Base-by-base conservation (phyloP, 345 rosid genomes). In the Litchi chinensis region DNA sequence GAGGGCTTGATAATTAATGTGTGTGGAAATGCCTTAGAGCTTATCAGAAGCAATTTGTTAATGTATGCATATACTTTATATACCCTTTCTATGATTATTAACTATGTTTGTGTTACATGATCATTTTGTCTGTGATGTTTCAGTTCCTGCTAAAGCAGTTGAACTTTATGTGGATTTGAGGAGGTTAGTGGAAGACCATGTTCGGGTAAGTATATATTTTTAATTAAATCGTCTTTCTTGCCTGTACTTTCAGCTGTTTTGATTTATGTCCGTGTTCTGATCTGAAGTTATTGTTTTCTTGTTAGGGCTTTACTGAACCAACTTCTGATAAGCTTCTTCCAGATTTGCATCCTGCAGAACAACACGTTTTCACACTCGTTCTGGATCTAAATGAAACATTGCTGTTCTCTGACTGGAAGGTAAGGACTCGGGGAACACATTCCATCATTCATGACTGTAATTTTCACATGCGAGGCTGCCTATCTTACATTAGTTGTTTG, bases 271-370 rank as follows among this genome's bases (percentile, higher is more conserved):
- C 46, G n/a, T 68, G 2, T 52, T 68, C 26, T 22, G 9, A 48
- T 78, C 24, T 32, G 9, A 8, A 59, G 50, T 16, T 75, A 52
- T 68, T 79, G 73, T 24, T 19, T 22, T 77, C 22, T 52, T 74
- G 18, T 60, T 67, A 97, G 99, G 95, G 91, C 71, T 94, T 85
- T 83, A 90, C 98, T 54, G 99, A 97, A 79, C 99, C 99, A 71
- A 88, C 93, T 74, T 93, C 98, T 40, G 98, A 94, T 39, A 92
- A 94, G 87, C 99, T 97, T 88, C 99, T 97, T 77, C 99, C 99
- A 43, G 99, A 97, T 85, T 73, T 93, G 91, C 98, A 90, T 71
- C 99, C 98, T 1, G 48, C 87, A 65, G 97, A 91, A 76, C 98
- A 96, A 79, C 86, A 94, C 82, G 91, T 83, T 75, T 93, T 93